Percentiles rank a stretch among this genome's conserved stretches.
phyloP scores from a whole-genome alignment of 345 rosid species.

The Luvunga scandens region DNA sequence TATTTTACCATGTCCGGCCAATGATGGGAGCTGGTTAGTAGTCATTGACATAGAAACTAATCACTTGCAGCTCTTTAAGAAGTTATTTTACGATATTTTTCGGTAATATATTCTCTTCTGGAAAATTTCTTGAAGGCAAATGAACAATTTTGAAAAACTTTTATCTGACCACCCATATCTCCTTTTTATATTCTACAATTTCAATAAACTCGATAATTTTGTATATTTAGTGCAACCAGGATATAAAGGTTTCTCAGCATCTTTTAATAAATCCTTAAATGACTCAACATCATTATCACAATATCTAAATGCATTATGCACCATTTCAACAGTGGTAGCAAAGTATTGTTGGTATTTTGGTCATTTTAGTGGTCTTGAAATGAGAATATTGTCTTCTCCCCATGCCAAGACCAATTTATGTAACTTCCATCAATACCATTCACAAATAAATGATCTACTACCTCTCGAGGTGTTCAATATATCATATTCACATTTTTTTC shows the following conservation, averaged over 20 bases:
- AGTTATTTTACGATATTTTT: slow-evolving; percentile 33
- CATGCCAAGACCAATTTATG: neutral
- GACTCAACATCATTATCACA: no score
- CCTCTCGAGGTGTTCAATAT: neutral
- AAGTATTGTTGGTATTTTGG: neutral
- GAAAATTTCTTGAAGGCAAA: neutral
- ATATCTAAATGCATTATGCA: neutral
- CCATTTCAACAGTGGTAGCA: no score
- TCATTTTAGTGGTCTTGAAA: no score
- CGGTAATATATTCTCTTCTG: no score
- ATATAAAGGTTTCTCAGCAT: no score
- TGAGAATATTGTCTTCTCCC: neutral
- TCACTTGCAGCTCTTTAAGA: slow-evolving; percentile 46
- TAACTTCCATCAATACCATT: neutral
- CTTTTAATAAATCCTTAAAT: no score
- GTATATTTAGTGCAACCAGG: neutral
- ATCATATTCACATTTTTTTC: neutral
- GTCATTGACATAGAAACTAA: slow-evolving; percentile 38
- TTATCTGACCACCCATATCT: neutral
- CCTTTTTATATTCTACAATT: no score
- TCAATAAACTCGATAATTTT: no score
- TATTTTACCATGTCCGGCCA: slow-evolving; percentile 37
- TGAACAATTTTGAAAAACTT: neutral
- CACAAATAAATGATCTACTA: neutral
- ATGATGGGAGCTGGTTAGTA: slow-evolving; percentile 44